A percentile compares a stretch with the other conserved stretches of the same genome.
Conservation (phyloP, 1,284 basidiomycete genomes). For the Gomphus sp. region DNA sequence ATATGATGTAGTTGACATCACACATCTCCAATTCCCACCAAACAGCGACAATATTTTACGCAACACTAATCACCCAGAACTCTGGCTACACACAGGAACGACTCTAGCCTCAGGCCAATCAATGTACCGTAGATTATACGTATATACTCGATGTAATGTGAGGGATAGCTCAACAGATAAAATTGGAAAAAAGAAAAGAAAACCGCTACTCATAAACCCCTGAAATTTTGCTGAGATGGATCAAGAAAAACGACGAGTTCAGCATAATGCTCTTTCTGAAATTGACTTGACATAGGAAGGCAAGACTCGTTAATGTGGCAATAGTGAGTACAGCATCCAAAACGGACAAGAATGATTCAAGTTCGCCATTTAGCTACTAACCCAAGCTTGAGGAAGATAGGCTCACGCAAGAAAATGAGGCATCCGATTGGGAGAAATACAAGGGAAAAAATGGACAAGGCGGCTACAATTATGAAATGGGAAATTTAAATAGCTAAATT, state of each 20-base stretch:
- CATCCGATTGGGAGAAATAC: slow-evolving; percentile 54
- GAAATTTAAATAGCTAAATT: slow-evolving; percentile 1
- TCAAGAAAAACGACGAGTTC: slow-evolving; percentile 42
- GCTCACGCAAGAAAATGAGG: slow-evolving; percentile 56
- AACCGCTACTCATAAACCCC: not conserved
- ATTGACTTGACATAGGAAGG: slow-evolving; percentile 46
- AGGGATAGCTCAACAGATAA: slow-evolving; percentile 47
- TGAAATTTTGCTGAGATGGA: slow-evolving; percentile 40
- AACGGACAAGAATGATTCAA: slow-evolving; percentile 39
- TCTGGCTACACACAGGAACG: too few relatives aligned
- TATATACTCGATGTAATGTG: too few relatives aligned
- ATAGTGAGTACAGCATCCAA: slow-evolving; percentile 39
- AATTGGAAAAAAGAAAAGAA: slow-evolving; percentile 26
- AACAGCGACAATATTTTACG: too few relatives aligned
- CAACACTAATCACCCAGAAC: too few relatives aligned
- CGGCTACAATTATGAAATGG: not conserved
- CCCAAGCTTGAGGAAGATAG: slow-evolving; percentile 60
- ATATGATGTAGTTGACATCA: too few relatives aligned
- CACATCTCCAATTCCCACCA: too few relatives aligned
- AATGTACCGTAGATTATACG: too few relatives aligned
- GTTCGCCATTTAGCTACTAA: slow-evolving; percentile 61
- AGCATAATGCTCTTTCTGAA: slow-evolving; percentile 52
- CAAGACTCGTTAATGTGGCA: slow-evolving; percentile 42
- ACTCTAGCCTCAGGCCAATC: too few relatives aligned
- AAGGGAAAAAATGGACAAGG: slow-evolving; percentile 32